phyloP scores from a whole-genome alignment of 2,329 filamentous ascomycete species.

The Colletotrichum musae region DNA sequence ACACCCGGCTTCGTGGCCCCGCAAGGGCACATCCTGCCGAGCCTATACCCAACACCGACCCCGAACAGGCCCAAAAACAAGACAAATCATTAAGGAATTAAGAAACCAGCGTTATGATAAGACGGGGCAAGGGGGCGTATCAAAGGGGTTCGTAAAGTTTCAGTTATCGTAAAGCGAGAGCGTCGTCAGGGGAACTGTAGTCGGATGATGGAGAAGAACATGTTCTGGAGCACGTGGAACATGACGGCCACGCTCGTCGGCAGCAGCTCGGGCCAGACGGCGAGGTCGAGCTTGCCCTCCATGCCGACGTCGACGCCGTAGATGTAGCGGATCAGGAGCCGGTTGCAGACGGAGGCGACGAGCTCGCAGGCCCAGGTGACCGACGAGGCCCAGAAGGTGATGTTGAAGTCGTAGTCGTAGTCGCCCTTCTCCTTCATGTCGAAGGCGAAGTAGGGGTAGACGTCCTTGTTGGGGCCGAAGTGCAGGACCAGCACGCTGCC shows the following conservation, averaged over 20 bases:
- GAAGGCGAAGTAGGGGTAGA: slow-evolving; percentile 80
- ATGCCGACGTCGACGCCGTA: slow-evolving; percentile 75
- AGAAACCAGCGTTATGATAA: neutral
- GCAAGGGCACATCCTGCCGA: neutral
- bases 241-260: slow-evolving; percentile 76
- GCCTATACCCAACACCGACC: slow-evolving; percentile 2
- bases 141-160: neutral
- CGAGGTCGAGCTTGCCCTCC: slow-evolving; percentile 75
- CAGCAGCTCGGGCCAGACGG: slow-evolving; percentile 76
- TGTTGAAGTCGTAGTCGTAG: slow-evolving; percentile 71
- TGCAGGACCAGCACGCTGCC: slow-evolving; percentile 76
- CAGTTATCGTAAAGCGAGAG: neutral
- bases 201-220: slow-evolving; percentile 79
- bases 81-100: neutral
- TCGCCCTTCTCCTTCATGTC: slow-evolving; percentile 58
- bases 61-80: neutral
- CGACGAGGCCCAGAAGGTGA: slow-evolving; percentile 74
- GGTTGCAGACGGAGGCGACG: slow-evolving; percentile 71
- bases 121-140: neutral
- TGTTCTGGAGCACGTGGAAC: slow-evolving; percentile 79
- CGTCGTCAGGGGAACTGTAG: slow-evolving; percentile 64
- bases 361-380: slow-evolving; percentile 79
- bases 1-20: neutral
- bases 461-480: slow-evolving; percentile 76
- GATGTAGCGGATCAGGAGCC: slow-evolving; percentile 69